Conservation (phyloP, 257 asterid genomes). For the Gentiana dahurica region DNA sequence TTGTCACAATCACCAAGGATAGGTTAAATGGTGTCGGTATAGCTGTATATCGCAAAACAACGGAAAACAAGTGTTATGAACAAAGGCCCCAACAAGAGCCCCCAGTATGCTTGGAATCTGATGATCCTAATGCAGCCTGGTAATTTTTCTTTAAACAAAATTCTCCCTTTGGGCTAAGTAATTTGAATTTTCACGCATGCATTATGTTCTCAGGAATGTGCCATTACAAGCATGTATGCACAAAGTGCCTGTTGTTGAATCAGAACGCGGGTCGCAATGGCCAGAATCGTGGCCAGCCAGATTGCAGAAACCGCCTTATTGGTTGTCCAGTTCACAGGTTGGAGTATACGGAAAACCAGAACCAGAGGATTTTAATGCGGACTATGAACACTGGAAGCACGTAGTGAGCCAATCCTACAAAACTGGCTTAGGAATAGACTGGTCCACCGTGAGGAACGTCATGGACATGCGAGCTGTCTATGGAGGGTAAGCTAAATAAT, state of each 20-base stretch:
- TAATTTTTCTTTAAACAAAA: conserved; percentile 14
- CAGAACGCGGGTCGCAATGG: conserved; percentile 87
- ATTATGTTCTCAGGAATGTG: conserved; percentile 51
- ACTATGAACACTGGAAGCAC: conserved; percentile 85
- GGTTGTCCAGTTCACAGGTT: conserved; percentile 68
- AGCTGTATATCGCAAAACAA: conserved; percentile 78
- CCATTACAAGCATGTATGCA: conserved; percentile 91
- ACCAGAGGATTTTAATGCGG: conserved; percentile 74
- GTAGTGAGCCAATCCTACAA: conserved; percentile 71
- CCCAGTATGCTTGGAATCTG: conserved; percentile 68
- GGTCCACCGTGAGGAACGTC: conserved; percentile 87
- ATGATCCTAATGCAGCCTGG: conserved; percentile 97
- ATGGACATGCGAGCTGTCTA: conserved; percentile 98
- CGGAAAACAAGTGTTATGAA: conserved; percentile 76
- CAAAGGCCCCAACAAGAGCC: conserved; percentile 68
- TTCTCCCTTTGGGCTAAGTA: not conserved
- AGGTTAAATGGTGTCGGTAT: conserved; percentile 65
- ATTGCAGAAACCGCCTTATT: conserved; percentile 59
- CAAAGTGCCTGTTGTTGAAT: conserved; percentile 49
- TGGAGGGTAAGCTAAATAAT: conserved; percentile 70
- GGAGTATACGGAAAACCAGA: conserved; percentile 97
- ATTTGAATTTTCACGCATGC: not conserved
- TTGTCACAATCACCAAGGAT: conserved; percentile 61
- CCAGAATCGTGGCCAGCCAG: conserved; percentile 90
- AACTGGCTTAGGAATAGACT: conserved; percentile 75